phyloP scores from a whole-genome alignment of 805 yeast genomes.

The Metschnikowia sp. region DNA sequence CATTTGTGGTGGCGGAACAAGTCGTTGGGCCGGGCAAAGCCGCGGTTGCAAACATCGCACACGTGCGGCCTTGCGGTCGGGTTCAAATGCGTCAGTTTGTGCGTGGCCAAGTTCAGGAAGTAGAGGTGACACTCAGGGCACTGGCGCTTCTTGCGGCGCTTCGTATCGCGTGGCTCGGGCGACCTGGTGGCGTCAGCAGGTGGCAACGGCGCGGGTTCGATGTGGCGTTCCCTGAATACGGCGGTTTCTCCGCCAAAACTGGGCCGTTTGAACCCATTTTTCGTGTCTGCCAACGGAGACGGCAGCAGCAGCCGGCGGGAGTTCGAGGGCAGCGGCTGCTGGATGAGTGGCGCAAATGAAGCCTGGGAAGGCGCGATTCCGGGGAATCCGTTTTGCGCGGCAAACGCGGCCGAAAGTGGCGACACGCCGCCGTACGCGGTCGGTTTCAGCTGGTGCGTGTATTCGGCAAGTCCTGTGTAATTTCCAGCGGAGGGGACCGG shows the following conservation, averaged over 20 bases:
- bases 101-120: constrained; percentile 81
- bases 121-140: constrained; percentile 66
- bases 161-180: constrained; percentile 20
- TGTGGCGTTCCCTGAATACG: too few species aligned
- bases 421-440: too few species aligned
- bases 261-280: too few species aligned
- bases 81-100: constrained; percentile 71
- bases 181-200: constrained; percentile 1
- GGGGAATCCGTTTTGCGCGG: too few species aligned
- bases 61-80: constrained; percentile 73
- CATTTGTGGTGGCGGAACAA: constrained; percentile 80
- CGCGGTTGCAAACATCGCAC: constrained; percentile 75
- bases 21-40: constrained; percentile 87
- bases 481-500: neutral
- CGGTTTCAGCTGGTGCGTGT: neutral
- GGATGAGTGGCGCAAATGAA: neutral
- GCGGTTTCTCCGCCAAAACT: too few species aligned
- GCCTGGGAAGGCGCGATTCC: neutral
- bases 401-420: too few species aligned
- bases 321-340: constrained; percentile 6
- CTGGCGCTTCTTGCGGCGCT: constrained; percentile 59
- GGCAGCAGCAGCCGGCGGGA: constrained; percentile 4
- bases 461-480: neutral
- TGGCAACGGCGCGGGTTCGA: too few species aligned
- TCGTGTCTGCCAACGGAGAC: neutral